phyloP scores from a whole-genome alignment of 495 filamentous ascomycete species.

The Aspergillus baeticus region DNA sequence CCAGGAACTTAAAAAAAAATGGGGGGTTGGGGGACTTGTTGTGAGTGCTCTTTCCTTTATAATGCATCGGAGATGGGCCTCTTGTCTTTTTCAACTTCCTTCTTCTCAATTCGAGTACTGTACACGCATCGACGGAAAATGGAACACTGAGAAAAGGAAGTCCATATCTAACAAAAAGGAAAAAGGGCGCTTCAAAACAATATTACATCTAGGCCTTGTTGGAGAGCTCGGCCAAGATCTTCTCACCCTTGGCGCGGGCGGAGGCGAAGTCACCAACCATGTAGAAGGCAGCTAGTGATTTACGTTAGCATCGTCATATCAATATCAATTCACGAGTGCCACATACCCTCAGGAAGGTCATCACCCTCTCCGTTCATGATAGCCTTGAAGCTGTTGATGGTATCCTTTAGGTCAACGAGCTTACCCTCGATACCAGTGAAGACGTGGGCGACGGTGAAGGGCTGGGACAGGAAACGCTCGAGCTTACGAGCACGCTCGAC shows the following conservation, averaged over 20 bases:
- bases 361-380: conserved; percentile 96
- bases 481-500: conserved; percentile 99
- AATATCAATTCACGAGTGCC: neutral
- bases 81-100: conserved; percentile 18
- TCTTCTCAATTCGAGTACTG: conserved; percentile 47
- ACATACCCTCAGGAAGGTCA: conserved; percentile 82
- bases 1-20: conserved; percentile 33
- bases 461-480: conserved; percentile 98
- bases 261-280: conserved; percentile 97
- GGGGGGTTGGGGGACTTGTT: conserved; percentile 3
- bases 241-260: conserved; percentile 95
- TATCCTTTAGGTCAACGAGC: conserved; percentile 97
- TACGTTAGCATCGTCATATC: conserved; percentile 11
- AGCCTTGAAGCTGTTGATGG: conserved; percentile 93
- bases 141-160: conserved; percentile 33
- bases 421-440: conserved; percentile 99
- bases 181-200: conserved; percentile 39
- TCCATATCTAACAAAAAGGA: conserved; percentile 36
- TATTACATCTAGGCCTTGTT: conserved; percentile 59
- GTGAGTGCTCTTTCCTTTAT: conserved; percentile 21
- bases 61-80: conserved; percentile 6
- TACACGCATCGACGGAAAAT: conserved; percentile 46
- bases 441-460: conserved; percentile 97
- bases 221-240: conserved; percentile 96
- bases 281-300: conserved; percentile 74